Conservation (phyloP, 2,329 filamentous ascomycete species). For the Penicillium sp. region DNA sequence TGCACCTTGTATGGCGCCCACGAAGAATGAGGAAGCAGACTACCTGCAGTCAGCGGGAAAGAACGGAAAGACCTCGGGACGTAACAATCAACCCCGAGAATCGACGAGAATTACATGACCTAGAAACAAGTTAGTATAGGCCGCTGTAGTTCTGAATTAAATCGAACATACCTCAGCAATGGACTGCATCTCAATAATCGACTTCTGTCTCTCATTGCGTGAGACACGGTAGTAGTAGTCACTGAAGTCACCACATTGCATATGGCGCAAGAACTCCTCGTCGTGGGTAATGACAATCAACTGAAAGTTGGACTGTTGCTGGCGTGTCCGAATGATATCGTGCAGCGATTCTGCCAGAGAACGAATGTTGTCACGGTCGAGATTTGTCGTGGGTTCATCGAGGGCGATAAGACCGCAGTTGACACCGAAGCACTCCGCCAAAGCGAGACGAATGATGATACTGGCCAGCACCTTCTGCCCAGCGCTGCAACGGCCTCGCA, state of each 20-base stretch:
- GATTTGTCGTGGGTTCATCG: slow-evolving; percentile 95
- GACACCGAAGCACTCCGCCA: slow-evolving; percentile 93
- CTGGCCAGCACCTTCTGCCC: slow-evolving; percentile 94
- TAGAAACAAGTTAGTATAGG: slow-evolving; percentile 10
- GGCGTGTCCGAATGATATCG: slow-evolving; percentile 78
- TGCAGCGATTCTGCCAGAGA: slow-evolving; percentile 81
- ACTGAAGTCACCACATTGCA: slow-evolving; percentile 90
- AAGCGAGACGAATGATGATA: slow-evolving; percentile 94
- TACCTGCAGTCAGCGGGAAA: background rate
- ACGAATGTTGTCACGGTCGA: slow-evolving; percentile 91
- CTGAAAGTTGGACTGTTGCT: slow-evolving; percentile 91
- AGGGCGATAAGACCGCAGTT: slow-evolving; percentile 96
- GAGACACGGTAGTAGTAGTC: slow-evolving; percentile 88
- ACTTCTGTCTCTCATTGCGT: slow-evolving; percentile 81
- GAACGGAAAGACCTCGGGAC: background rate
- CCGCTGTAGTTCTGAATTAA: background rate
- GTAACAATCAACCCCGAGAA: background rate
- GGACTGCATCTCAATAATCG: slow-evolving; percentile 68
- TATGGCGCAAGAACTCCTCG: slow-evolving; percentile 88
- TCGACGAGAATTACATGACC: slow-evolving; percentile 19
- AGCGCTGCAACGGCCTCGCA: slow-evolving; percentile 94
- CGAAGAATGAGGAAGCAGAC: background rate
- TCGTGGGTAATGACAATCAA: slow-evolving; percentile 98
- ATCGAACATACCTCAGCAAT: slow-evolving; percentile 50
- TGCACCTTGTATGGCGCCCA: too few relatives aligned